Evolutionary conservation across 1,139 yeast species (phyloP).

Genomic region (Lodderomyces oxycetoniae): DNA sequence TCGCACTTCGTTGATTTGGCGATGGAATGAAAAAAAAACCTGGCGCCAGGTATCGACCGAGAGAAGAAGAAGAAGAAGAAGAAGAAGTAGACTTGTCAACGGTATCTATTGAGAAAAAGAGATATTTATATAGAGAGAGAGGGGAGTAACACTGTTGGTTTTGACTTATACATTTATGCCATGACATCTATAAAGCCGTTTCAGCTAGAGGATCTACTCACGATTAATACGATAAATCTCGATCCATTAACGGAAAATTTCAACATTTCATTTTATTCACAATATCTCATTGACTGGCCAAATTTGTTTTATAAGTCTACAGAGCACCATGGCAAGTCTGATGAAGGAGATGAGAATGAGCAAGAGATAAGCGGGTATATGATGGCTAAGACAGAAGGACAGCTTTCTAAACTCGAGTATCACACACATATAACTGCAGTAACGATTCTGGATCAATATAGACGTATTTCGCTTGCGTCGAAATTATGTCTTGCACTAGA

Average conservation of each 20-base stretch:
- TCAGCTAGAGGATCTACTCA: conserved; percentile 76
- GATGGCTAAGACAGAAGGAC: conserved; percentile 97
- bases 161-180: no score
- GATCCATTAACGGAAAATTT: conserved; percentile 91
- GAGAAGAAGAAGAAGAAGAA: no score
- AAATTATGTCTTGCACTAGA: conserved; percentile 71
- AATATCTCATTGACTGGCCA: conserved; percentile 85
- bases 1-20: no score
- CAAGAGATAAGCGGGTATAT: conserved; percentile 62
- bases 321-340: conserved; percentile 28
- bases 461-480: conserved; percentile 83
- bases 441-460: conserved; percentile 74
- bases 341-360: no score
- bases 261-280: conserved; percentile 75
- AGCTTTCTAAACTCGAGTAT: conserved; percentile 65
- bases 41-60: no score
- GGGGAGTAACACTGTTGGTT: no score
- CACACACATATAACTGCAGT: conserved; percentile 97
- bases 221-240: conserved; percentile 68
- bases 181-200: conserved; percentile 86
- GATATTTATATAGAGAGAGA: no score
- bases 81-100: no score
- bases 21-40: no score
- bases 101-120: no score
- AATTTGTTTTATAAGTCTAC: conserved; percentile 75